Evolutionary conservation across 2,329 filamentous ascomycete genomes (phyloP).

Genomic region (Lasiodiplodia citricola): DNA sequence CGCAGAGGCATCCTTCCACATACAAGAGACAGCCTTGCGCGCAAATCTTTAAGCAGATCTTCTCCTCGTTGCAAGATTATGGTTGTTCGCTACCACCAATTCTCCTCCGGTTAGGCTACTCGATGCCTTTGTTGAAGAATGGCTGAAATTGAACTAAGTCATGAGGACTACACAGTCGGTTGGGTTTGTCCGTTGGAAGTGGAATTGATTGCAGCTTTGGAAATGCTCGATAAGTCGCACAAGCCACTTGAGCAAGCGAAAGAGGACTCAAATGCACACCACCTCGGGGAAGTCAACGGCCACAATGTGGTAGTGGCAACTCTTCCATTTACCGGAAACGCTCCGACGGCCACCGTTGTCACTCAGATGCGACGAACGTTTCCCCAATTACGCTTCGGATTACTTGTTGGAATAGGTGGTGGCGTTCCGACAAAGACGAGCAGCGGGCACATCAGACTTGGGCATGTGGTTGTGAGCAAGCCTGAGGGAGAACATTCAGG

Average conservation of each 20-base stretch:
- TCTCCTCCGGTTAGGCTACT: too few relatives aligned
- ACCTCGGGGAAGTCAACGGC: neutral
- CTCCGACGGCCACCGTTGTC: neutral
- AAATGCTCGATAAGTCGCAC: neutral
- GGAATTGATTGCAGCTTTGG: neutral
- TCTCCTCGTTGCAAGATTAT: too few relatives aligned
- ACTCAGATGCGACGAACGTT: constrained; percentile 28
- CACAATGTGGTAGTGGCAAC: neutral
- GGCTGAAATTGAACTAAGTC: neutral
- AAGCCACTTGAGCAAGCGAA: neutral
- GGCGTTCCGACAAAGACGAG: constrained; percentile 31
- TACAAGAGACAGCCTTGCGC: too few relatives aligned
- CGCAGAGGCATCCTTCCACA: too few relatives aligned
- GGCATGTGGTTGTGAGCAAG: constrained; percentile 36
- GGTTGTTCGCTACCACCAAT: too few relatives aligned
- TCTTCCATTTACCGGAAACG: neutral
- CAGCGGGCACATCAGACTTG: constrained; percentile 31
- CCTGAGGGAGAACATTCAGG: constrained; percentile 30
- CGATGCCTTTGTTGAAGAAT: too few relatives aligned
- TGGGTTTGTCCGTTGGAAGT: neutral
- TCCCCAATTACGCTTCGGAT: constrained; percentile 28
- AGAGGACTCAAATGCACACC: neutral
- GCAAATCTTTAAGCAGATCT: too few relatives aligned
- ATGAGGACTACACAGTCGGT: neutral
- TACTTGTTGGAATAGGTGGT: constrained; percentile 35